Evolutionary conservation across 495 filamentous ascomycete genomes (phyloP).

Genomic region (Lophiostoma macrostomum): DNA sequence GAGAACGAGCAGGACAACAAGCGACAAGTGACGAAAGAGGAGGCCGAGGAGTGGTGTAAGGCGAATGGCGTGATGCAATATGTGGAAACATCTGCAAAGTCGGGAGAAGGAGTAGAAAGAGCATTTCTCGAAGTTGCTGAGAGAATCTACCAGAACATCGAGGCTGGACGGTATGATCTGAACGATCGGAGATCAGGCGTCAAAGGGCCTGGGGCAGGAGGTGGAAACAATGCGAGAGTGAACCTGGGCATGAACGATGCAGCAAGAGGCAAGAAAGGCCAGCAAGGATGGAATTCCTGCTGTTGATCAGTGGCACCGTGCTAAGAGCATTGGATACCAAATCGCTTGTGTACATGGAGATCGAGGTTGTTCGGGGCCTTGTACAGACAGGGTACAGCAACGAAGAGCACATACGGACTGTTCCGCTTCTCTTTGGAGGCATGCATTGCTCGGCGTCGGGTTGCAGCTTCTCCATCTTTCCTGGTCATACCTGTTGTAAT

Average conservation of each 20-base stretch:
- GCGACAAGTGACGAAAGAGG: conserved; percentile 70
- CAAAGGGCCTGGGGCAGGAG: conserved; percentile 66
- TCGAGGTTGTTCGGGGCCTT: too few relatives aligned
- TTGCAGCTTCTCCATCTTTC: too few relatives aligned
- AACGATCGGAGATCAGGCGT: conserved; percentile 94
- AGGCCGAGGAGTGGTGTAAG: conserved; percentile 85
- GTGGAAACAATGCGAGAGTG: conserved; percentile 48
- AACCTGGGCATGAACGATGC: conserved; percentile 58
- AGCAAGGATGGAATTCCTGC: conserved; percentile 27
- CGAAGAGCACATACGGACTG: too few relatives aligned
- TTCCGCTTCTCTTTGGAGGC: too few relatives aligned
- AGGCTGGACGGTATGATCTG: conserved; percentile 87
- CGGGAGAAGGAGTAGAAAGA: conserved; percentile 84
- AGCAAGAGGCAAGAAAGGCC: conserved; percentile 21
- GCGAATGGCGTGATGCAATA: conserved; percentile 80
- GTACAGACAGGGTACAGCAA: too few relatives aligned
- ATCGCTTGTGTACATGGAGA: too few relatives aligned
- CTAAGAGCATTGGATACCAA: neutral
- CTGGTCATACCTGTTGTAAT: too few relatives aligned
- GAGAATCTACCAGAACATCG: conserved; percentile 92
- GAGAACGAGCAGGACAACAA: conserved; percentile 50
- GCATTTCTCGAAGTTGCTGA: conserved; percentile 92
- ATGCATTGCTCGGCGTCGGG: too few relatives aligned
- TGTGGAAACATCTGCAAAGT: conserved; percentile 95
- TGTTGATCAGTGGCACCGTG: conserved; percentile 20